A percentile compares a stretch with the other conserved stretches of the same genome.
phyloP scores from a whole-genome alignment of 768 basidiomycete genomes.

The Trametes meyenii region DNA sequence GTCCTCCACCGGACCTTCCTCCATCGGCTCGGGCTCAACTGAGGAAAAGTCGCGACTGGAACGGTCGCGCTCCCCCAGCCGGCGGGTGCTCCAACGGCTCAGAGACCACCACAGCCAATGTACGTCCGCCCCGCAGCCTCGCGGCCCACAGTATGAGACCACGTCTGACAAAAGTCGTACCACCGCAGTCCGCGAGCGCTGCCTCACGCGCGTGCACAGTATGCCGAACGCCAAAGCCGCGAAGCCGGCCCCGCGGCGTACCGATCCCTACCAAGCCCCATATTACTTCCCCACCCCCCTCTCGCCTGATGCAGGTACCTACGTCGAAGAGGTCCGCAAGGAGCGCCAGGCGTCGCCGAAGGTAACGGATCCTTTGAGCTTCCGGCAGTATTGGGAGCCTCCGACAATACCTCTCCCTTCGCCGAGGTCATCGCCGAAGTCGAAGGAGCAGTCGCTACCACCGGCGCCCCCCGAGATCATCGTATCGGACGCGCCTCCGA shows the following conservation, averaged over 20 bases:
- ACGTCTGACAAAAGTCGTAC: background rate
- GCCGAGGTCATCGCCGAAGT: slow-evolving; percentile 7
- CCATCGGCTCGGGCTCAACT: background rate
- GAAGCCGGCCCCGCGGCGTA: slow-evolving; percentile 35
- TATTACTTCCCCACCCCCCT: slow-evolving; percentile 60
- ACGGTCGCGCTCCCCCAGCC: background rate
- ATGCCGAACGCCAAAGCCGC: slow-evolving; percentile 13
- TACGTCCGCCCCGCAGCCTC: background rate
- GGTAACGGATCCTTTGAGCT: background rate
- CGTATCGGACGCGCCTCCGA: background rate
- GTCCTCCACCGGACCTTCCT: background rate
- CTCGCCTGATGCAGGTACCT: slow-evolving; percentile 39
- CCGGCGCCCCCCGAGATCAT: slow-evolving; percentile 1
- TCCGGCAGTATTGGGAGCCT: slow-evolving; percentile 12
- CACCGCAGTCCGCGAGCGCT: slow-evolving; percentile 17
- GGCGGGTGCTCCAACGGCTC: slow-evolving; percentile 12
- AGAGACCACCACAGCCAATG: slow-evolving; percentile 5
- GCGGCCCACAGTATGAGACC: background rate
- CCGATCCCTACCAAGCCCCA: slow-evolving; percentile 65
- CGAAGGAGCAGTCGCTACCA: background rate
- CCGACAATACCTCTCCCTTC: background rate
- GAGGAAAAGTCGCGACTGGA: background rate
- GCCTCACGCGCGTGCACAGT: slow-evolving; percentile 16
- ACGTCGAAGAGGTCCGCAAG: slow-evolving; percentile 27
- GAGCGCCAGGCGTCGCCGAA: slow-evolving; percentile 5